A percentile compares a stretch with the other conserved stretches of the same genome.
Conservation (phyloP, 2,329 filamentous ascomycete genomes). For the Pestalotiopsis sp. region DNA sequence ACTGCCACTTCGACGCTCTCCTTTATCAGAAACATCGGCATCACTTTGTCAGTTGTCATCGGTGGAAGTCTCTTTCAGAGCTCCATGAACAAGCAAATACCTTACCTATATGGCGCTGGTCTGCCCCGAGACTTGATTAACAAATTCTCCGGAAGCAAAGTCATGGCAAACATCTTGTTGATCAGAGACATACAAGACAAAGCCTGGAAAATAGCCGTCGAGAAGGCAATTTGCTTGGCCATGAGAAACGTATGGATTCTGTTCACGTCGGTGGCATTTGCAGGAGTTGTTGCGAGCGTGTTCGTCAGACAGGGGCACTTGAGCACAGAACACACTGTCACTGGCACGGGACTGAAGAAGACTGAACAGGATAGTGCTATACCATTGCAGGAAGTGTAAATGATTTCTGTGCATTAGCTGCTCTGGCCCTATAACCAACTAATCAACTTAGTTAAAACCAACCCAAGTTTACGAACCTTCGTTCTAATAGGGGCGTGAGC, state of each 20-base stretch:
- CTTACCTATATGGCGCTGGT: neutral
- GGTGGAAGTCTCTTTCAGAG: conserved; percentile 4
- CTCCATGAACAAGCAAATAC: neutral
- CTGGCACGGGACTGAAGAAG: conserved; percentile 6
- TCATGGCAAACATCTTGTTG: neutral
- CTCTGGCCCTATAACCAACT: neutral
- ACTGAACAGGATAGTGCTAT: neutral
- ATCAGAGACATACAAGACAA: neutral
- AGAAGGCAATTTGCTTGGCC: neutral
- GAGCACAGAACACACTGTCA: conserved; percentile 7
- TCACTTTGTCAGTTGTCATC: conserved; percentile 3
- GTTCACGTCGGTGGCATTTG: neutral
- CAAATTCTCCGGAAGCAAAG: neutral
- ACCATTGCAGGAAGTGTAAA: neutral
- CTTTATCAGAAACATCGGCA: conserved; percentile 5
- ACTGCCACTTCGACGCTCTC: conserved; percentile 5
- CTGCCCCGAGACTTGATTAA: neutral
- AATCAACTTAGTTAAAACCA: neutral
- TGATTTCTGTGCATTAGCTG: neutral
- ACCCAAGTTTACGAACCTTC: neutral
- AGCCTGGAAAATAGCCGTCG: neutral
- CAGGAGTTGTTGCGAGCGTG: neutral
- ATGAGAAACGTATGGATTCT: conserved; percentile 7
- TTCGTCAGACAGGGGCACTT: neutral
- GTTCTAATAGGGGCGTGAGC: neutral